Base-by-base conservation (phyloP, 2,329 filamentous ascomycete species). In the Cladophialophora psammophila region DNA sequence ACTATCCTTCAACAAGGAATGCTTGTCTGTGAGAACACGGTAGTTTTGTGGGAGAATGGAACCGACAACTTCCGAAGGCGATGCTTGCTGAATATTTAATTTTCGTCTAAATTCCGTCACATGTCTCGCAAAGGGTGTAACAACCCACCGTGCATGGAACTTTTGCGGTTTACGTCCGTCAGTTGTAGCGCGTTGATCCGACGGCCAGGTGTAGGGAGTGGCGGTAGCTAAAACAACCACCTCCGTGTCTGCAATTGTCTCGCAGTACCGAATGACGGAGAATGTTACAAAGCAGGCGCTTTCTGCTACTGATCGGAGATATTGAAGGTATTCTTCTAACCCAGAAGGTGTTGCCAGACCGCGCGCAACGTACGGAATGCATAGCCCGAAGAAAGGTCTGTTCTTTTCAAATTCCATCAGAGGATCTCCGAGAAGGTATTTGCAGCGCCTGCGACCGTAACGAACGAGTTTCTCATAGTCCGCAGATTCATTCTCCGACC, bases 391-490 rank as follows among this genome's bases (percentile, higher is more conserved):
- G 6, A 45, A 45, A 8, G 40, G n/a, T 7, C 40, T 20, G 40
- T 20, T 45, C 2, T 7, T 45, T 8, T 7, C n/a, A 15, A 6
- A n/a, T 26, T 26, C 26, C 4, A 8, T 9, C 40, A 0, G 9
- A 45, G 40, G 7, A 20, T 18, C 0, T 18, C 40, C 32, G 34
- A 61, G 48, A 31, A 61, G 34, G 5, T 52, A 3, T 34, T 20
- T 52, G 5, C 40, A 40, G n/a, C 59, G 38, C 31, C 59, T 40
- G 26, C 59, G 42, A 61, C 59, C 59, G 31, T 61, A 61, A 9
- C 34, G 32, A 61, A 61, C 45, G 20, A 61, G 42, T 35, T 61
- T 54, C 42, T 61, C 59, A 52, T 31, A 61, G 15, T 52, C 15
- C 12, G 42, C 38, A 35, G 26, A 20, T 52, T 61, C 59, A 48